Evolutionary conservation across 2,329 filamentous ascomycete genomes (phyloP).

Genomic region (Drechmeria coniospora): DNA sequence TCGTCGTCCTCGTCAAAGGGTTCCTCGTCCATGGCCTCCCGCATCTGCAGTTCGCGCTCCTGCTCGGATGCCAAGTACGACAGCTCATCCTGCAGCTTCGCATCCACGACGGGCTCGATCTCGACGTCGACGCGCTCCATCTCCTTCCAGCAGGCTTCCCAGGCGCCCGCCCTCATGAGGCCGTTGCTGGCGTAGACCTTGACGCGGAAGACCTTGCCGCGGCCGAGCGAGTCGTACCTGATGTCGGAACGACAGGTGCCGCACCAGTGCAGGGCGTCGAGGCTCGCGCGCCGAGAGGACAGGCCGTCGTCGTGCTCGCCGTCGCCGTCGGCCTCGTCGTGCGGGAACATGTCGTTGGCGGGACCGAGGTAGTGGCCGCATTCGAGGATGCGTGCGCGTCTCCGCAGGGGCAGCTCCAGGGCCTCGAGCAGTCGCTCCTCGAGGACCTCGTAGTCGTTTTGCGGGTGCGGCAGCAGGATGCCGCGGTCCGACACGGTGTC

Average conservation of each 20-base stretch:
- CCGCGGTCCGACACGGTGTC: slow-evolving; percentile 62
- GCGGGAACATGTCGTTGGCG: slow-evolving; percentile 29
- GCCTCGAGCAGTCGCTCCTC: slow-evolving; percentile 65
- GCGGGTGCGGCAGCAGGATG: slow-evolving; percentile 61
- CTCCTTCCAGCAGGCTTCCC: slow-evolving; percentile 87
- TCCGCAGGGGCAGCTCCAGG: slow-evolving; percentile 49
- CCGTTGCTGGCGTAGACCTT: slow-evolving; percentile 93
- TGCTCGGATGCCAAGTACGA: slow-evolving; percentile 35
- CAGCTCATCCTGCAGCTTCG: slow-evolving; percentile 42
- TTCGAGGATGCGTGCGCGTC: slow-evolving; percentile 53
- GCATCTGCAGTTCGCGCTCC: slow-evolving; percentile 22
- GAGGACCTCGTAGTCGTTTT: slow-evolving; percentile 65
- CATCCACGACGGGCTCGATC: slow-evolving; percentile 57
- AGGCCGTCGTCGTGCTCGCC: slow-evolving; percentile 29
- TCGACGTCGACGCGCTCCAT: slow-evolving; percentile 99
- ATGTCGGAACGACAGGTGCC: slow-evolving; percentile 39
- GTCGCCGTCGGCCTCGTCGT: slow-evolving; percentile 30
- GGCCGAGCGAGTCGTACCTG: slow-evolving; percentile 35
- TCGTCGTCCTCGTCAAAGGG: slow-evolving; percentile 11
- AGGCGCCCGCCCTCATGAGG: slow-evolving; percentile 79
- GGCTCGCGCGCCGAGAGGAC: slow-evolving; percentile 9
- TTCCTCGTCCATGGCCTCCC: slow-evolving; percentile 15
- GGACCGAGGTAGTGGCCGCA: slow-evolving; percentile 63
- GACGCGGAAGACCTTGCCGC: slow-evolving; percentile 52
- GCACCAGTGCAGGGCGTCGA: slow-evolving; percentile 36